Conservation (phyloP, 2,329 filamentous ascomycete genomes). For the Aspergillus novoparasiticus region DNA sequence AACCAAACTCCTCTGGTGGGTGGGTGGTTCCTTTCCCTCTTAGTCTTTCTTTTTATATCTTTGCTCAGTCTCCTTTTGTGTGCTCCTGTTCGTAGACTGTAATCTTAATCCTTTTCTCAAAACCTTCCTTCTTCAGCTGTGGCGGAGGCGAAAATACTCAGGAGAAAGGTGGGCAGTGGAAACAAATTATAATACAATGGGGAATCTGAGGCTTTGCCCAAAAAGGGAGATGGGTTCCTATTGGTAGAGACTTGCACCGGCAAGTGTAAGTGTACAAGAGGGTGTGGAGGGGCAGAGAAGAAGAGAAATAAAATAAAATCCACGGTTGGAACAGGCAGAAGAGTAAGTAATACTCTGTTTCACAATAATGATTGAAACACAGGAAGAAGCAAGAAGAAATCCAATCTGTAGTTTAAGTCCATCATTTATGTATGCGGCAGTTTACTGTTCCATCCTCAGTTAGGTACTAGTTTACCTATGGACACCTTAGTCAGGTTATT, state of each 20-base stretch:
- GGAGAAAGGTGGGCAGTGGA: conserved; percentile 16
- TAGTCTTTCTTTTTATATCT: conserved; percentile 9
- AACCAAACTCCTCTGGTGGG: neutral
- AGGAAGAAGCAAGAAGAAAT: conserved; percentile 2
- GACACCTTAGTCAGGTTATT: neutral
- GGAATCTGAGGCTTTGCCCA: conserved; percentile 18
- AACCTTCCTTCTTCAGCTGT: conserved; percentile 12
- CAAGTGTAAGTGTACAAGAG: neutral
- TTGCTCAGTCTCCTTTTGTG: conserved; percentile 4
- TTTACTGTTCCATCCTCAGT: neutral
- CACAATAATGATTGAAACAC: conserved; percentile 4
- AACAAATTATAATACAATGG: conserved; percentile 16
- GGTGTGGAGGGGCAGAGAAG: neutral
- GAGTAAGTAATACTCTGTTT: conserved; percentile 1
- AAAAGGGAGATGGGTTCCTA: conserved; percentile 14
- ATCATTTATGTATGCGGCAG: conserved; percentile 6
- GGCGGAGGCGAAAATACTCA: conserved; percentile 15
- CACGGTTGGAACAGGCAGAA: neutral
- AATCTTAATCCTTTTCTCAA: conserved; percentile 4
- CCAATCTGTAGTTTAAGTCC: conserved; percentile 1
- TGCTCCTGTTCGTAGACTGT: neutral
- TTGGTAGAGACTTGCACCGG: conserved; percentile 8
- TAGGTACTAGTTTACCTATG: neutral
- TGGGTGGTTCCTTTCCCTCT: neutral
- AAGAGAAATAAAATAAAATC: neutral